A percentile compares a stretch with the other conserved stretches of the same genome.
These are phyloP conservation scores for Oryza australiensis DNA, from an alignment of 176 grass and related monocot species.

Conservation along the genomic window DNA sequence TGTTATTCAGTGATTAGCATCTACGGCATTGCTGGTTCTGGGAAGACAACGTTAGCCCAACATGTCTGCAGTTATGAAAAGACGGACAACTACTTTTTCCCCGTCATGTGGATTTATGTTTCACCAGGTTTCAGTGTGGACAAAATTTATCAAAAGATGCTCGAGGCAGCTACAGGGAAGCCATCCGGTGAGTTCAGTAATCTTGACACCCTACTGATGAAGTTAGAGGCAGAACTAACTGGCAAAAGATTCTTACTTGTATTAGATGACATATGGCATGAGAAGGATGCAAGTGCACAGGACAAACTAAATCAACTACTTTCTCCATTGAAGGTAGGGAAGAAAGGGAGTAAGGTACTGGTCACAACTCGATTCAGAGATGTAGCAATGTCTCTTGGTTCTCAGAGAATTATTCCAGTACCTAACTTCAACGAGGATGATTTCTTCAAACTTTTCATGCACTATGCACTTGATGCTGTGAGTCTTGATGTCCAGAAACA, in stretches of 20 bases:
- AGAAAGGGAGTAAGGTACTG: constrained; percentile 34
- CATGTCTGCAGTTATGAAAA: not conserved
- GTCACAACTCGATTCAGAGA: constrained; percentile 27
- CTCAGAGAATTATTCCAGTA: not conserved
- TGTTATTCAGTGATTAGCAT: constrained; percentile 41
- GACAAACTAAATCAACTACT: not conserved
- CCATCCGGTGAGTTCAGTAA: not conserved
- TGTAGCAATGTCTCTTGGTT: not conserved
- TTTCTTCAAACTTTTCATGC: constrained; percentile 32
- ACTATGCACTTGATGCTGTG: not conserved
- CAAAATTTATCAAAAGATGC: constrained; percentile 21
- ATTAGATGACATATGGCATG: constrained; percentile 18
- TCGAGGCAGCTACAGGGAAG: not conserved
- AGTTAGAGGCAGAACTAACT: not conserved
- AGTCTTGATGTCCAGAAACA: not conserved
- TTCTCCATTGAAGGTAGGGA: constrained; percentile 10
- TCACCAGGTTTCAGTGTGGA: not conserved
- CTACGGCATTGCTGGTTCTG: constrained; percentile 32
- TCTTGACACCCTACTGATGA: not conserved
- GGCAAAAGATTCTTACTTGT: constrained; percentile 18
- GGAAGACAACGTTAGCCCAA: constrained; percentile 52
- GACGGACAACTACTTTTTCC: not conserved
- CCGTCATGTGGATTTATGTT: constrained; percentile 36
- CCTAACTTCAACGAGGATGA: not conserved
- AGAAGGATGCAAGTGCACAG: not conserved